These are phyloP conservation scores for Cryptococcus sp. DNA, from an alignment of 1,284 basidiomycete genomes.

Conservation along the genomic window DNA sequence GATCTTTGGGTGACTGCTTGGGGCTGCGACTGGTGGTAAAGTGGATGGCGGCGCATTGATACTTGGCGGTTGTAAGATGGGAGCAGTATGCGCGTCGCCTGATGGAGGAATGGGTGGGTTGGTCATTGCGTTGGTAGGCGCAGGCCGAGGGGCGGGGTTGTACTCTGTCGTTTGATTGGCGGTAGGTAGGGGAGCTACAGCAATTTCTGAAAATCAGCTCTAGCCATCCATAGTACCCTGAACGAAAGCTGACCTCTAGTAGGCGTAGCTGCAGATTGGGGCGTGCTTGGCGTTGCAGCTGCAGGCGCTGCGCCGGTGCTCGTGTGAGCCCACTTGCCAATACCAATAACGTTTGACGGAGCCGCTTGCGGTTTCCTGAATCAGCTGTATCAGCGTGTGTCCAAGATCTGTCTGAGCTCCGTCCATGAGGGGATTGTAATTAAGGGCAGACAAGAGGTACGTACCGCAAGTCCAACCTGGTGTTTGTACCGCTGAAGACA, in stretches of 20 bases:
- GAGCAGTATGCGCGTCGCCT: conserved; percentile 11
- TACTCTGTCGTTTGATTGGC: conserved; percentile 85
- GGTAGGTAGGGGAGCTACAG: conserved; percentile 32
- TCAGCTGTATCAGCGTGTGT: background rate
- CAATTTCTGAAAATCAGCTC: too few relatives aligned
- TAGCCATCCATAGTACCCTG: too few relatives aligned
- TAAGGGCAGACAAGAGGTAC: conserved; percentile 3
- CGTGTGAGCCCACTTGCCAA: conserved; percentile 51
- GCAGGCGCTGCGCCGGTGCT: conserved; percentile 27
- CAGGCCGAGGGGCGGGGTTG: conserved; percentile 71
- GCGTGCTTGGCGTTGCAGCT: conserved; percentile 6
- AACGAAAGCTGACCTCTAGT: conserved; percentile 25
- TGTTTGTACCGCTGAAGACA: conserved; percentile 42
- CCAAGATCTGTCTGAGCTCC: background rate
- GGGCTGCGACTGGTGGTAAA: conserved; percentile 45
- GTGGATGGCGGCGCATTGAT: conserved; percentile 21
- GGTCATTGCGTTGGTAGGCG: conserved; percentile 17
- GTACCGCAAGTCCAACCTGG: conserved; percentile 47
- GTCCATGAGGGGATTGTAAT: background rate
- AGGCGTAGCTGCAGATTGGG: conserved; percentile 25
- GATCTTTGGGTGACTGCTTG: conserved; percentile 54
- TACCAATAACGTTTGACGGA: conserved; percentile 44
- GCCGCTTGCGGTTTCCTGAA: conserved; percentile 43
- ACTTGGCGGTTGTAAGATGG: conserved; percentile 10
- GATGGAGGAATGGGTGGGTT: conserved; percentile 19